Evolutionary conservation across 2,329 filamentous ascomycete species (phyloP), one percentile per base, ranked within the genome.

Genomic region (Sporothrix euskadiensis): DNA sequence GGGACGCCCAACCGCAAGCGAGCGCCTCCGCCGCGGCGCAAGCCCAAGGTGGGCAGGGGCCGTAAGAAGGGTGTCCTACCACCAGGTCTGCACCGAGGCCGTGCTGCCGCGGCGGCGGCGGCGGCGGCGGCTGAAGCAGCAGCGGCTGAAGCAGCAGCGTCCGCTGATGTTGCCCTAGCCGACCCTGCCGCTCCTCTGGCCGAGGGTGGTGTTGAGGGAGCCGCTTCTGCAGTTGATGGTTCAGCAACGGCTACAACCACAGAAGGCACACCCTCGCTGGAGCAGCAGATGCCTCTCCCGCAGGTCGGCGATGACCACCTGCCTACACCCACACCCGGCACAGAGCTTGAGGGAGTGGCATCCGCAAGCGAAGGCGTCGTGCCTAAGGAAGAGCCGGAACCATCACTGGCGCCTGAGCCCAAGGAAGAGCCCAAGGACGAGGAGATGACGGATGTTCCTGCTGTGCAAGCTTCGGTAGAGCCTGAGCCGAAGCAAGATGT

Each of bases 11-110:
- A 79, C n/a, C 83, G 84, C 79, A 88, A 91, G 79, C 89, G 91
- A 74, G 91, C 91, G 0, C 91, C 91, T 39, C 91, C 92, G 0
- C 92, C 92, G 0, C 94, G 94, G 81, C 91, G 93, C 81, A 97
- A 95, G 85, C 85, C 88, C 66, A 94, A 92, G 81, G 44, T 73
- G 5, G 86, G 93, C 0, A 90, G 92, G 49, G 93, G 93, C 8
- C 89, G 94, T 75, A 95, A 91, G 86, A 94, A 92, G 87, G 92
- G 91, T 82, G 93, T 91, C 80, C 80, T 84, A 77, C 82, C 83
- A 3, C 47, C 73, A 0, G 76, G 76, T 9, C 63, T 77, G 39
- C 76, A 75, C 63, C 68, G 74, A 7, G 74, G 73, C 57, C 61
- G 73, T 3, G 74, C 71, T 7, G 71, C 73, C 26, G 71, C 71